Conservation (phyloP, 441 rosid genomes). For the Adansonia grandidieri region DNA sequence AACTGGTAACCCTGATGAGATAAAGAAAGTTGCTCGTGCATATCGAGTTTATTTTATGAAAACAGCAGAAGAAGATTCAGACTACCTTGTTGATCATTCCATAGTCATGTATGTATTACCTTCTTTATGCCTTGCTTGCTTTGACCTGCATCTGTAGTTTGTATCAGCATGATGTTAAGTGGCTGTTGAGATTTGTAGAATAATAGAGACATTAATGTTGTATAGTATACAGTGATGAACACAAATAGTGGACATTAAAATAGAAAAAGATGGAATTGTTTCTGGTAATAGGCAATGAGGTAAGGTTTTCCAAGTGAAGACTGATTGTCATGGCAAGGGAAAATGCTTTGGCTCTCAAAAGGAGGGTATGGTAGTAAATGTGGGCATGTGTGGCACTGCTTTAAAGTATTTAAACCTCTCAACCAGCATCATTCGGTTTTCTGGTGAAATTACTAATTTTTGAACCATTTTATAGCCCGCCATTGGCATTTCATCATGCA, state of each 20-base stretch:
- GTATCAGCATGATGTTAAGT: not conserved
- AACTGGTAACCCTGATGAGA: conserved; percentile 81
- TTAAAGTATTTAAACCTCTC: not conserved
- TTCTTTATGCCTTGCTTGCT: not conserved
- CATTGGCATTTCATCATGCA: not conserved
- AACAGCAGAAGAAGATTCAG: conserved; percentile 91
- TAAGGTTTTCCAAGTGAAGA: not conserved
- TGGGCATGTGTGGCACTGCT: not conserved
- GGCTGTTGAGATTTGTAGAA: not conserved
- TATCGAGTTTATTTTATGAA: conserved; percentile 96
- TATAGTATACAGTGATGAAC: not conserved
- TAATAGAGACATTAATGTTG: not conserved
- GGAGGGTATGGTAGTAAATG: not conserved
- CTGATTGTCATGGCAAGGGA: not conserved
- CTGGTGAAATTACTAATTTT: not conserved
- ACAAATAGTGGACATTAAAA: not conserved
- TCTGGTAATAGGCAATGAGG: not conserved
- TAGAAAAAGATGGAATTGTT: not conserved
- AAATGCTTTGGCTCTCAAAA: not conserved
- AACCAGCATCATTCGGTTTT: not conserved
- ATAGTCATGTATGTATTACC: conserved; percentile 75
- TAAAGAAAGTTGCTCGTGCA: conserved; percentile 81
- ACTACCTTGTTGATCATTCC: conserved; percentile 97
- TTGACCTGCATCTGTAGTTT: not conserved
- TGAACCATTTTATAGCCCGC: not conserved